A percentile compares a stretch with the other conserved stretches of the same genome.
These are phyloP conservation scores for Chaetomidium leptoderma DNA, from an alignment of 495 filamentous ascomycete genomes.

Conservation along the genomic window DNA sequence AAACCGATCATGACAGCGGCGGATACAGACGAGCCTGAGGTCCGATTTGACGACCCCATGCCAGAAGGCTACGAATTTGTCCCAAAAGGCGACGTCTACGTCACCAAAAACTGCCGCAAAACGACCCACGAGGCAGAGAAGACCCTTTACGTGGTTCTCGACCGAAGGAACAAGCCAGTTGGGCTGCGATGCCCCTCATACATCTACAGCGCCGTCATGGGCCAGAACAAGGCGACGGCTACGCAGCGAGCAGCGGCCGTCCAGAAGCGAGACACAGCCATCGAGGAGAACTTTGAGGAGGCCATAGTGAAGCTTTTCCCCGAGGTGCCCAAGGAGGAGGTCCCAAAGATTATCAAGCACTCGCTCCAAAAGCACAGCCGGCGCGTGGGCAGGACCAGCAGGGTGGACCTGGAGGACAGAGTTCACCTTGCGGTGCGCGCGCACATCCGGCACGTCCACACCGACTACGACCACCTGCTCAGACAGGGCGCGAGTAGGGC, in stretches of 20 bases:
- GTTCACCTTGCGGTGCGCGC: slow-evolving; percentile 36
- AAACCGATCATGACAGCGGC: neutral
- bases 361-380: slow-evolving; percentile 32
- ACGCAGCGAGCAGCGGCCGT: slow-evolving; percentile 24
- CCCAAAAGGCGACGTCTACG: slow-evolving; percentile 37
- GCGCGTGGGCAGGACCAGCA: slow-evolving; percentile 35
- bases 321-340: slow-evolving; percentile 21
- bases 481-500: slow-evolving; percentile 10
- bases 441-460: slow-evolving; percentile 39
- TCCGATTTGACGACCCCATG: slow-evolving; percentile 20
- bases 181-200: slow-evolving; percentile 38
- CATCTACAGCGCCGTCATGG: slow-evolving; percentile 27
- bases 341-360: slow-evolving; percentile 26
- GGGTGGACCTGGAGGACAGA: slow-evolving; percentile 27
- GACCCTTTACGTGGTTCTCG: slow-evolving; percentile 34
- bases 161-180: slow-evolving; percentile 21
- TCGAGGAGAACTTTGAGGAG: slow-evolving; percentile 26
- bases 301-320: slow-evolving; percentile 31
- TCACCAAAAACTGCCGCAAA: slow-evolving; percentile 38
- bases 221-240: slow-evolving; percentile 27
- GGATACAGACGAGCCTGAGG: slow-evolving; percentile 18
- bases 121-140: slow-evolving; percentile 28
- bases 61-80: slow-evolving; percentile 37
- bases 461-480: slow-evolving; percentile 35
- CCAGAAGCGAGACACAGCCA: slow-evolving; percentile 28